A percentile compares a stretch with the other conserved stretches of the same genome.
phyloP scores from a whole-genome alignment of 192 early-diverging fungal genomes.

The Phlyctochytrium bullatum region DNA sequence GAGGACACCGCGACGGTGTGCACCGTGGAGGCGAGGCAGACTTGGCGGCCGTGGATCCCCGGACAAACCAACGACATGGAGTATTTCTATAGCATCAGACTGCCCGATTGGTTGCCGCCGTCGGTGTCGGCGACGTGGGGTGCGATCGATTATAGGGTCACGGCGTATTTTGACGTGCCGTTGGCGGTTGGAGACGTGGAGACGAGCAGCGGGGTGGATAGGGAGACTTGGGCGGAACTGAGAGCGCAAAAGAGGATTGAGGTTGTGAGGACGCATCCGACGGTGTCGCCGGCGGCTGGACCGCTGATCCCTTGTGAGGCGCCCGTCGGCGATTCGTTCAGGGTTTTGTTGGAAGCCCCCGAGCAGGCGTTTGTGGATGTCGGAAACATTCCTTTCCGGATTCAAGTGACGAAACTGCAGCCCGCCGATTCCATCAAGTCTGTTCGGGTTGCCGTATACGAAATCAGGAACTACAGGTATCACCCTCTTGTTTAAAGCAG shows the following conservation, averaged over 20 bases:
- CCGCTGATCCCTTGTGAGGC: background rate
- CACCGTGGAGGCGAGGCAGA: too few relatives aligned
- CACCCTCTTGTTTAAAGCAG: background rate
- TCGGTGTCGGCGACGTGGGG: slow-evolving; percentile 1
- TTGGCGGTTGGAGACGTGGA: too few relatives aligned
- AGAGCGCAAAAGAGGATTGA: slow-evolving; percentile 2
- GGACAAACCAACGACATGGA: background rate
- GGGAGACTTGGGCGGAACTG: background rate
- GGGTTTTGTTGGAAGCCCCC: background rate
- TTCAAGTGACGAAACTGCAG: background rate
- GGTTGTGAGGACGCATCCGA: background rate
- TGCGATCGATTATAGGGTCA: slow-evolving; percentile 1
- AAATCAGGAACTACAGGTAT: background rate
- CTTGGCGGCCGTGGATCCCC: background rate
- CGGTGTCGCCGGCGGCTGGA: background rate
- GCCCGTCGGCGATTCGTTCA: background rate
- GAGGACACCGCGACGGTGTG: background rate
- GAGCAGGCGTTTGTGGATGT: background rate
- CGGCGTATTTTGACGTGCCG: background rate
- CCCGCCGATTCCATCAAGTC: background rate
- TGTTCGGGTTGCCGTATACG: background rate
- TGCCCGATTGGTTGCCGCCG: background rate
- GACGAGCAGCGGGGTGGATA: too few relatives aligned
- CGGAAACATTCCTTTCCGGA: background rate
- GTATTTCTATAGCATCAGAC: background rate